Conservation (phyloP, 345 rosid species). For the Citrus cavaleriei region DNA sequence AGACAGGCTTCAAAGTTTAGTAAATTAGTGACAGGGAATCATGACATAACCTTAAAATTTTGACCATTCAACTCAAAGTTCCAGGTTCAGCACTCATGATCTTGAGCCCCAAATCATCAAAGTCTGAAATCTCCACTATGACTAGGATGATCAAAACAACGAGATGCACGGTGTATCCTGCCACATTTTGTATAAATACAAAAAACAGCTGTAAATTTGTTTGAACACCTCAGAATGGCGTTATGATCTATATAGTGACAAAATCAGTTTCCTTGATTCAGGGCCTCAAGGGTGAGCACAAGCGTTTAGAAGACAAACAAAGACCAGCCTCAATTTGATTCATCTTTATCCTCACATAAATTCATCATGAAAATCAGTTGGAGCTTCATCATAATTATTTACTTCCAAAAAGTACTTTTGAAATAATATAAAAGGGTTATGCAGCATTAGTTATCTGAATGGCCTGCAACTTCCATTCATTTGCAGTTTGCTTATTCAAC, state of each 20-base stretch:
- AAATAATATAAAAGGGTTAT: neutral
- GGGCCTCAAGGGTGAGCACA: neutral
- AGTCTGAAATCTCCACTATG: neutral
- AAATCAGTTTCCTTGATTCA: neutral
- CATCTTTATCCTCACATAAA: neutral
- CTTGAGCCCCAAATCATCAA: neutral
- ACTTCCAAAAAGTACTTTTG: neutral
- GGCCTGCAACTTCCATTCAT: neutral
- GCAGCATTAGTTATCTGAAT: neutral
- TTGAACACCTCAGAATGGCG: neutral
- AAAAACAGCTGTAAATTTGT: neutral
- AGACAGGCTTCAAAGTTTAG: neutral
- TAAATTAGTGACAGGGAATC: constrained; percentile 1
- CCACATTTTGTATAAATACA: neutral
- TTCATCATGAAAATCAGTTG: neutral
- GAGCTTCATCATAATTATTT: neutral
- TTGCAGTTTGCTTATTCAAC: neutral
- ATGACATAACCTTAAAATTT: neutral
- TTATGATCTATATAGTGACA: neutral
- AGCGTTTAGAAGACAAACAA: neutral
- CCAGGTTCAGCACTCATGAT: neutral
- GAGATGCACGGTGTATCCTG: neutral
- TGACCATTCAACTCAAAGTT: neutral
- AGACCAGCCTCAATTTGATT: neutral
- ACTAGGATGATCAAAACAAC: neutral